Conservation (phyloP, 371 early-diverging fungal species). For the Encephalitozoon intestinalis region DNA sequence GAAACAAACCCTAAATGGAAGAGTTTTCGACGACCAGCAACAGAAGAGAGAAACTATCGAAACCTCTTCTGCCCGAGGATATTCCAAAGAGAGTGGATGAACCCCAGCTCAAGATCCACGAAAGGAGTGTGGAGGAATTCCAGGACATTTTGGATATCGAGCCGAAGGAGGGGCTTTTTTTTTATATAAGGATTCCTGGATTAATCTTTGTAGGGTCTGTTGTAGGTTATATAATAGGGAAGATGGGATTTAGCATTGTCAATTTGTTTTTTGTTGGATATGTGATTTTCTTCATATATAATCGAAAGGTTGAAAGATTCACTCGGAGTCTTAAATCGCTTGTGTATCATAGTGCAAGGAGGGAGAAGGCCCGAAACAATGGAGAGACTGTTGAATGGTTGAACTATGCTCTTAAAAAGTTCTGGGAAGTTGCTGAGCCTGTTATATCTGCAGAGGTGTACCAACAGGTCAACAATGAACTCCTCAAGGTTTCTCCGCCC, state of each 20-base stretch:
- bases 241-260: constrained; percentile 37
- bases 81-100: neutral
- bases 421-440: constrained; percentile 90
- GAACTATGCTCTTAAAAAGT: constrained; percentile 73
- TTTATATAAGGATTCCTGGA: constrained; percentile 52
- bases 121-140: constrained; percentile 27
- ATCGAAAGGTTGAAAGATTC: constrained; percentile 51
- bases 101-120: neutral
- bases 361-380: constrained; percentile 24
- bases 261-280: constrained; percentile 55
- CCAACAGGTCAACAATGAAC: constrained; percentile 63
- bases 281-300: constrained; percentile 52
- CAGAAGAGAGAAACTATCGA: constrained; percentile 18
- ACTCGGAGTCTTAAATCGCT: constrained; percentile 55
- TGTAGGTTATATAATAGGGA: constrained; percentile 56
- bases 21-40: neutral
- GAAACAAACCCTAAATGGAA: neutral
- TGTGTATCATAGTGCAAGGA: constrained; percentile 44
- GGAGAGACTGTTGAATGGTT: constrained; percentile 85
- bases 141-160: constrained; percentile 55
- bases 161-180: constrained; percentile 41
- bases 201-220: constrained; percentile 52
- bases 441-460: constrained; percentile 70
- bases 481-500: constrained; percentile 63
- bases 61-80: constrained; percentile 19